A percentile compares a stretch with the other conserved stretches of the same genome.
phyloP scores from a whole-genome alignment of 2,329 filamentous ascomycete species.

The Fusarium clavum region DNA sequence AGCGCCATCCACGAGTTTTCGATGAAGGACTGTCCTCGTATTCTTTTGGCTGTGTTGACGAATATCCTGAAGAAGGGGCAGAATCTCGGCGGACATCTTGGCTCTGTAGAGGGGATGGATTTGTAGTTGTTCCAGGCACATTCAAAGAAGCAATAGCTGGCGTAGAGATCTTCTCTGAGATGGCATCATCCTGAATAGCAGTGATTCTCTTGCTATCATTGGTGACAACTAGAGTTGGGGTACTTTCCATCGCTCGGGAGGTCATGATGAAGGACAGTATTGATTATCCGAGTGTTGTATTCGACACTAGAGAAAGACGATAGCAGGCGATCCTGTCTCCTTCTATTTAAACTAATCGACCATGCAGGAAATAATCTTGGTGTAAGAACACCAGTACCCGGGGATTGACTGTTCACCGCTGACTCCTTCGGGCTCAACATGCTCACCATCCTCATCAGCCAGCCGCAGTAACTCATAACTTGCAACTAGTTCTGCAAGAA shows the following conservation, averaged over 20 bases:
- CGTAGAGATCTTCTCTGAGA: neutral
- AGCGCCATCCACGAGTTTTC: conserved; percentile 31
- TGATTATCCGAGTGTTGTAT: neutral
- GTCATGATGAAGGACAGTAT: neutral
- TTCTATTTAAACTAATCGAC: neutral
- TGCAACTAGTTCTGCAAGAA: conserved; percentile 9
- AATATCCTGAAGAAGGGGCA: neutral
- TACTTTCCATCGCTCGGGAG: neutral
- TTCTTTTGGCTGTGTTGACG: neutral
- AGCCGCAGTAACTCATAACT: conserved; percentile 2
- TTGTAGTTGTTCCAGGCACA: neutral
- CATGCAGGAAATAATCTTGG: neutral
- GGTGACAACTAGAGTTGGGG: neutral
- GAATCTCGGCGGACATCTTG: neutral
- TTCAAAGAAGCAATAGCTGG: neutral
- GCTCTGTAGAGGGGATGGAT: neutral
- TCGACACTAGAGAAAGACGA: neutral
- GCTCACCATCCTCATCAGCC: conserved; percentile 6
- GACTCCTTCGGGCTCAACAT: neutral
- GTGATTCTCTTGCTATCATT: neutral
- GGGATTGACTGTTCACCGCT: neutral
- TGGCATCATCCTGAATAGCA: neutral
- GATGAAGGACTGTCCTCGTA: neutral
- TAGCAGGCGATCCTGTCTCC: neutral
- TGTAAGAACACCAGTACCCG: neutral